Base-by-base conservation (phyloP, 2,329 filamentous ascomycete genomes). In the Achaetomium macrosporum region DNA sequence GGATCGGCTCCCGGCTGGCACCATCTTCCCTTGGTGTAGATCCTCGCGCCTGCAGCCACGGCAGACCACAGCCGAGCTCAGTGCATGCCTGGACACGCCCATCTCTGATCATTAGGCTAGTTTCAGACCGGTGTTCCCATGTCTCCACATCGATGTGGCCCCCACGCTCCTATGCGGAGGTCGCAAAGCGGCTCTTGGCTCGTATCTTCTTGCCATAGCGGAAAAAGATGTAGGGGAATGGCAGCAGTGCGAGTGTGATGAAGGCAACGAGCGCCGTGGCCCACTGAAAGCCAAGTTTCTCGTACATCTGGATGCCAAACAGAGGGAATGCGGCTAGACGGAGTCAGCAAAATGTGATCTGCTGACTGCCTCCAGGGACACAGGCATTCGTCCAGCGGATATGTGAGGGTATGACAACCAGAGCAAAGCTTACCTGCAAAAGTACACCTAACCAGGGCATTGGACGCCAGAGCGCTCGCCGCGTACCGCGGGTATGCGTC, bases 381-480 rank as follows among this genome's bases (percentile, higher is more conserved):
- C 31, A 36, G 12, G n/a, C 6, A n/a, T 42, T 10, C 42, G 55
- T 48, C 60, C 58, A 57, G 59, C 60, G 58, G 63, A 53, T 43
- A 47, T 50, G 57, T 43, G 20, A 51, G 10, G 42, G 11, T 17
- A 57, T 50, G 53, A 41, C 47, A n/a, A 47, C 20, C 41, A 30
- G 30, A 30, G 16, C 13, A 31, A 54, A 47, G 47, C 77, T 70
- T 63, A 79, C 77, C 76, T 55, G 86, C 90, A 73, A 95, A 93
- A 17, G 78, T 75, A 58, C 85, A 90, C 49, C 91, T 79, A 53
- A 87, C 80, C 66, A 93, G 88, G 43, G 85, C 86, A 64, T 95
- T 93, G 42, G 90, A 89, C 12, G 90, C 89, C 68, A 96, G 76
- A 4, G 90, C 89, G 53, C 79, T 84, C 43, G 87, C 87, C 25